phyloP scores from a whole-genome alignment of 768 basidiomycete species.

The Podaxis mareebaensis region DNA sequence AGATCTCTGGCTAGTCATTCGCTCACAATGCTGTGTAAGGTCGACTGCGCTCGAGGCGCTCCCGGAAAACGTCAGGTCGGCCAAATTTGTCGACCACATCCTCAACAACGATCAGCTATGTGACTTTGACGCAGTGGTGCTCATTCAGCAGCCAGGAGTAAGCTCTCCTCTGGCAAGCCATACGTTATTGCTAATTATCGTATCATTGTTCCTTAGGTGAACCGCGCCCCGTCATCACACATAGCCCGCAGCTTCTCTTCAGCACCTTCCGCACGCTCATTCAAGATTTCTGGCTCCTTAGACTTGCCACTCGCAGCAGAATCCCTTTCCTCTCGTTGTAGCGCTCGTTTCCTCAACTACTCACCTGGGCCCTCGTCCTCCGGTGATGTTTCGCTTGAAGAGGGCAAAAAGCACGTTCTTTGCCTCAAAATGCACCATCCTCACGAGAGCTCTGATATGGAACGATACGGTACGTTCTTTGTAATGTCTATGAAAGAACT shows the following conservation, averaged over 20 bases:
- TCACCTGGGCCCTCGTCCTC: conserved; percentile 33
- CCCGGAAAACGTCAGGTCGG: conserved; percentile 32
- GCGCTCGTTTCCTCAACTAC: conserved; percentile 44
- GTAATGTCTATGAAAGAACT: neutral
- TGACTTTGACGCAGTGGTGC: conserved; percentile 61
- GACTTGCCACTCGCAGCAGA: conserved; percentile 39
- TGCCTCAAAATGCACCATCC: conserved; percentile 55
- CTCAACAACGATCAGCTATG: conserved; percentile 51
- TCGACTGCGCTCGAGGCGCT: conserved; percentile 48
- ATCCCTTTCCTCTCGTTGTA: conserved; percentile 33
- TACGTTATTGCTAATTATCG: conserved; percentile 21
- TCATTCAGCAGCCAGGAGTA: conserved; percentile 76
- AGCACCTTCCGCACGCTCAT: conserved; percentile 58
- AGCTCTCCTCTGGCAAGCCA: conserved; percentile 44
- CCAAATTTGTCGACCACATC: conserved; percentile 45
- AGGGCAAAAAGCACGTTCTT: conserved; percentile 54
- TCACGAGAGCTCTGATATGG: conserved; percentile 42
- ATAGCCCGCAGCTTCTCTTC: conserved; percentile 48
- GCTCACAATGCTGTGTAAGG: conserved; percentile 31
- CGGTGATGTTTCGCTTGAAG: conserved; percentile 32
- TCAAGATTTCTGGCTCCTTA: conserved; percentile 51
- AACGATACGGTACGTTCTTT: conserved; percentile 53
- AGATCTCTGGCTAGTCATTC: neutral
- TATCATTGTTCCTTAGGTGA: neutral
- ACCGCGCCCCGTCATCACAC: conserved; percentile 24